phyloP scores from a whole-genome alignment of 176 grass and related monocot species.

The Zea luxurians region DNA sequence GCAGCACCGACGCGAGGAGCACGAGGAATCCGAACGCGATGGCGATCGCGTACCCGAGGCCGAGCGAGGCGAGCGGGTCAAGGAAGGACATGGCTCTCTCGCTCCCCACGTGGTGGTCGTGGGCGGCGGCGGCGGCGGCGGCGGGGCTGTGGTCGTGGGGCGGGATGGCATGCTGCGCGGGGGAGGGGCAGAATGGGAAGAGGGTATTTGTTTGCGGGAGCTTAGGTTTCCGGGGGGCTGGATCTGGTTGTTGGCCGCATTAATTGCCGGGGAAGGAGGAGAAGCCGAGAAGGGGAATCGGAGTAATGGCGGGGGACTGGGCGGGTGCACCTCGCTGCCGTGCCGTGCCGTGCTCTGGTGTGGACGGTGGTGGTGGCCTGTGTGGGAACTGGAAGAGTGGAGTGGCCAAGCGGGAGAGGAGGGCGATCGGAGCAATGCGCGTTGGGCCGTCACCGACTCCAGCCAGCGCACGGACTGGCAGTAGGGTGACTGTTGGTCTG shows the following conservation, averaged over 20 bases:
- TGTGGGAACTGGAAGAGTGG: background rate
- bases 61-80: constrained; percentile 49
- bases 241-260: constrained; percentile 51
- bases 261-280: constrained; percentile 53
- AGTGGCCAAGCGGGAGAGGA: constrained; percentile 4
- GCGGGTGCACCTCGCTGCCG: constrained; percentile 7
- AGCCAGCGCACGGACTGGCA: background rate
- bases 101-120: background rate
- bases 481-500: background rate
- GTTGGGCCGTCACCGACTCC: constrained; percentile 4
- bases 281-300: constrained; percentile 31
- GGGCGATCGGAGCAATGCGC: constrained; percentile 9
- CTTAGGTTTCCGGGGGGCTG: constrained; percentile 39
- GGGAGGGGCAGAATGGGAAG: constrained; percentile 39
- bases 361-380: background rate
- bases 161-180: constrained; percentile 50
- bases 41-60: constrained; percentile 64
- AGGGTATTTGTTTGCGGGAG: constrained; percentile 45
- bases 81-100: constrained; percentile 30
- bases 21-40: constrained; percentile 65
- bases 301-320: constrained; percentile 46
- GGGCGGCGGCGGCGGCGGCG: constrained; percentile 17
- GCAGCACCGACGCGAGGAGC: constrained; percentile 46
- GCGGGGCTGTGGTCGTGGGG: constrained; percentile 26
- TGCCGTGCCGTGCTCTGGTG: background rate